Evolutionary conservation across 805 yeast species (phyloP).

Genomic region (Metschnikowia arizonensis): DNA sequence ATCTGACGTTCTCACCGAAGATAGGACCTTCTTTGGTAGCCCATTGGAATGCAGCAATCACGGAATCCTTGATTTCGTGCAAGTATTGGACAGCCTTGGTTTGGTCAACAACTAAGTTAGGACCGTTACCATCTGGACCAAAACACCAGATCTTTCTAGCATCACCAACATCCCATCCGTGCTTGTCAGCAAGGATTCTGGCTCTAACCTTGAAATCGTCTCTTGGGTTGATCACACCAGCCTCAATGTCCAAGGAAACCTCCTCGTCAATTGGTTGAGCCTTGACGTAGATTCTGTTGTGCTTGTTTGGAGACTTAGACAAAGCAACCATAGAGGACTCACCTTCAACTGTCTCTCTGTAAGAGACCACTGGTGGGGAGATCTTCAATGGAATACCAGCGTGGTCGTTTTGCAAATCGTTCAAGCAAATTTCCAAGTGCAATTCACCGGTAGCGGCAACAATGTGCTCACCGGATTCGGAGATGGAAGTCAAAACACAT

Average conservation of each 20-base stretch:
- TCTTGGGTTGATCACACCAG: conserved; percentile 87
- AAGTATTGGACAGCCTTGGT: conserved; percentile 99
- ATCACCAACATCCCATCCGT: conserved; percentile 99
- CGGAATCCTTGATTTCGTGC: conserved; percentile 98
- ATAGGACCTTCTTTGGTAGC: conserved; percentile 99
- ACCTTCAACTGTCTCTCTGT: conserved; percentile 96
- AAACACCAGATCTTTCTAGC: conserved; percentile 99
- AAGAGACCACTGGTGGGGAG: conserved; percentile 96
- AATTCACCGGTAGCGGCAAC: conserved; percentile 99
- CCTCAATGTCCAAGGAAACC: conserved; percentile 85
- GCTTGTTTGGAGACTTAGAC: conserved; percentile 99
- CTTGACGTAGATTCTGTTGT: conserved; percentile 98
- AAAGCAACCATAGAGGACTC: conserved; percentile 95
- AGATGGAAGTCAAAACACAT: conserved; percentile 85
- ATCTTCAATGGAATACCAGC: conserved; percentile 98
- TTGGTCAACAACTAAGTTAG: conserved; percentile 98
- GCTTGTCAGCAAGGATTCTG: conserved; percentile 97
- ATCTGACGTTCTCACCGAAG: conserved; percentile 94
- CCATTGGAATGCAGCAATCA: conserved; percentile 99
- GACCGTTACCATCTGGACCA: conserved; percentile 99
- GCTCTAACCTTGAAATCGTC: conserved; percentile 99
- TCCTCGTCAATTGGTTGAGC: conserved; percentile 97
- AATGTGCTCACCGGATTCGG: conserved; percentile 97
- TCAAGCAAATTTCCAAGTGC: conserved; percentile 96
- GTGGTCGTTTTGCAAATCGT: conserved; percentile 96